These are phyloP conservation scores for Podospora bellae-mahoneyi DNA, from an alignment of 495 filamentous ascomycete genomes.

Conservation along the genomic window DNA sequence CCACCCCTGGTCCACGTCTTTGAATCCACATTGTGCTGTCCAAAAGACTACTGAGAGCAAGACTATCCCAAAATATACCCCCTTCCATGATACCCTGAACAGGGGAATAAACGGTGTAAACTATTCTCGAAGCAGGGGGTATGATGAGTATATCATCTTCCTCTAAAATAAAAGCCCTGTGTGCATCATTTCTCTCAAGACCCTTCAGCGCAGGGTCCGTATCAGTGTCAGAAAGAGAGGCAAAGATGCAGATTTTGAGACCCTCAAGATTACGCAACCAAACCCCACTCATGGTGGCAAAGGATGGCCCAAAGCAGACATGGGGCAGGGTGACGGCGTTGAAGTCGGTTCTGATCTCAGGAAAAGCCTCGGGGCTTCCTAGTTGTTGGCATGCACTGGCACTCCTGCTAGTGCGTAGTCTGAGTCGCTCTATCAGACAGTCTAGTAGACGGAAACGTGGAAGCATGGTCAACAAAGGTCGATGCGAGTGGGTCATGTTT, in stretches of 20 bases:
- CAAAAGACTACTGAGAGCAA: neutral
- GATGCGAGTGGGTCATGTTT: constrained; percentile 3
- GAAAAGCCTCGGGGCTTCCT: too few species aligned
- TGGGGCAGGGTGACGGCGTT: neutral
- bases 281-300: neutral
- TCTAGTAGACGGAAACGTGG: constrained; percentile 8
- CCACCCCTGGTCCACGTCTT: too few species aligned
- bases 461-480: constrained; percentile 1
- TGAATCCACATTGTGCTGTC: neutral
- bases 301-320: neutral
- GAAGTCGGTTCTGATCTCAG: neutral
- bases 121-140: constrained; percentile 1
- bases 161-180: neutral
- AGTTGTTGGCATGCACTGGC: too few species aligned
- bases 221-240: neutral
- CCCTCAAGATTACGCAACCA: neutral
- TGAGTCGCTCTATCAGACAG: neutral
- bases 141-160: constrained; percentile 5
- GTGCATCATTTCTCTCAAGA: neutral
- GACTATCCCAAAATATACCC: constrained; percentile 7
- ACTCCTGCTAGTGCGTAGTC: neutral
- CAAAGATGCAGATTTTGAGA: neutral
- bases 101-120: neutral
- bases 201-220: neutral
- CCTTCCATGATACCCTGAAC: constrained; percentile 4